A percentile compares a stretch with the other conserved stretches of the same genome.
phyloP scores from a whole-genome alignment of 2,329 filamentous ascomycete species.

The Fusarium verrucosum region DNA sequence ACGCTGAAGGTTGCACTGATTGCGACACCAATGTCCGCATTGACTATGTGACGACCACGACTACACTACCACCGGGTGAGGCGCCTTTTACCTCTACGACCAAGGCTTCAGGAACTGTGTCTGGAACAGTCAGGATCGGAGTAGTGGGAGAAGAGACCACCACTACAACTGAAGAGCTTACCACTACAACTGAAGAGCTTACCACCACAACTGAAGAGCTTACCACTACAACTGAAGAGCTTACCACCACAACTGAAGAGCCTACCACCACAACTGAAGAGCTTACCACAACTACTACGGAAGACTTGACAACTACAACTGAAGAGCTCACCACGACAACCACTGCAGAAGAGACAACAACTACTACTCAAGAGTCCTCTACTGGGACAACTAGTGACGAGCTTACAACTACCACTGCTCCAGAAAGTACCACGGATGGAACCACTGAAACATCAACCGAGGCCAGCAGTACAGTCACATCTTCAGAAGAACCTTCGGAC shows the following conservation, averaged over 20 bases:
- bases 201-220: background rate
- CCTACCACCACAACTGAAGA: background rate
- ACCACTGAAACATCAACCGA: background rate
- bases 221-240: background rate
- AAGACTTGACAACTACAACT: background rate
- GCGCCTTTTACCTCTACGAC: slow-evolving; percentile 10
- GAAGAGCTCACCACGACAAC: background rate
- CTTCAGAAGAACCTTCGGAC: background rate
- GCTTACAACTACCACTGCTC: background rate
- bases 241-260: background rate
- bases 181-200: background rate
- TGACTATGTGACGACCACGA: slow-evolving; percentile 8
- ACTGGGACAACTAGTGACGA: too few species aligned
- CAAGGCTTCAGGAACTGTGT: slow-evolving; percentile 24
- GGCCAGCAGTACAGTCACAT: background rate
- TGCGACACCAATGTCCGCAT: slow-evolving; percentile 1
- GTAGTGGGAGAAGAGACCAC: background rate
- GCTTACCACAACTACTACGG: background rate
- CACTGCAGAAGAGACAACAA: background rate
- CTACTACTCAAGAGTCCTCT: too few species aligned
- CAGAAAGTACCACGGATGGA: background rate
- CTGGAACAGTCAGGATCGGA: slow-evolving; percentile 15
- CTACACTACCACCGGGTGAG: background rate
- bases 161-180: background rate
- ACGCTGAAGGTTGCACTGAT: slow-evolving; percentile 1